Evolutionary conservation across 1,284 basidiomycete species (phyloP).

Genomic region (Cryptococcus sp.): DNA sequence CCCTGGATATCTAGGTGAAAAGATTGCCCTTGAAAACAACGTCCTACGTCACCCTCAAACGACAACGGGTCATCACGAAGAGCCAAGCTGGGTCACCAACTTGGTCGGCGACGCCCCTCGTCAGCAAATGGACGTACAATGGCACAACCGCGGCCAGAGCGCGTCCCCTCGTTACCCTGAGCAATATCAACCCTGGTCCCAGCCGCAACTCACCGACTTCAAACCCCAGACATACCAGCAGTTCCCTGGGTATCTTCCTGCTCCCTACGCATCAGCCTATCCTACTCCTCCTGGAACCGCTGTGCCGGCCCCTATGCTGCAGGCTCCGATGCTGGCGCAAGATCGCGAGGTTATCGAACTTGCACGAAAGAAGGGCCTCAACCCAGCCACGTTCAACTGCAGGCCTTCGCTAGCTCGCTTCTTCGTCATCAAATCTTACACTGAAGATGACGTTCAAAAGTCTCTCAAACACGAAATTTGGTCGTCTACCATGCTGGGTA

Average conservation of each 20-base stretch:
- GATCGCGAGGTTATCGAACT: conserved; percentile 77
- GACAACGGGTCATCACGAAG: conserved; percentile 21
- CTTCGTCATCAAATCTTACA: conserved; percentile 97
- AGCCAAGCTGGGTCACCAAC: conserved; percentile 50
- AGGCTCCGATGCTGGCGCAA: conserved; percentile 18
- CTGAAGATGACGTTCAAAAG: conserved; percentile 94
- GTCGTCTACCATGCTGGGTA: conserved; percentile 93
- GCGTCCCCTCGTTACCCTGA: conserved; percentile 6
- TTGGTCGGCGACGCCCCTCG: conserved; percentile 42
- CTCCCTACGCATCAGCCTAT: conserved; percentile 23
- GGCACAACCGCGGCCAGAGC: conserved; percentile 17
- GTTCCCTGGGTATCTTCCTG: conserved; percentile 14
- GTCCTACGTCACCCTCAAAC: conserved; percentile 18
- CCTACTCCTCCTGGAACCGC: conserved; percentile 36
- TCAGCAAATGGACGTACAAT: conserved; percentile 12
- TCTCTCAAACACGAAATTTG: conserved; percentile 95
- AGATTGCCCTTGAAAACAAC: conserved; percentile 14
- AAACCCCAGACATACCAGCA: conserved; percentile 1
- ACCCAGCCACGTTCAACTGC: conserved; percentile 81
- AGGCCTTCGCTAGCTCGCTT: conserved; percentile 76
- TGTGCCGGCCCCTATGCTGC: not conserved
- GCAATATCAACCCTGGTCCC: conserved; percentile 4
- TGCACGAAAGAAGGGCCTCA: conserved; percentile 85
- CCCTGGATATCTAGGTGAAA: conserved; percentile 4
- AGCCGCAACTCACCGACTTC: conserved; percentile 2